phyloP scores from a whole-genome alignment of 345 rosid species.

The Lenwebbia sp. region DNA sequence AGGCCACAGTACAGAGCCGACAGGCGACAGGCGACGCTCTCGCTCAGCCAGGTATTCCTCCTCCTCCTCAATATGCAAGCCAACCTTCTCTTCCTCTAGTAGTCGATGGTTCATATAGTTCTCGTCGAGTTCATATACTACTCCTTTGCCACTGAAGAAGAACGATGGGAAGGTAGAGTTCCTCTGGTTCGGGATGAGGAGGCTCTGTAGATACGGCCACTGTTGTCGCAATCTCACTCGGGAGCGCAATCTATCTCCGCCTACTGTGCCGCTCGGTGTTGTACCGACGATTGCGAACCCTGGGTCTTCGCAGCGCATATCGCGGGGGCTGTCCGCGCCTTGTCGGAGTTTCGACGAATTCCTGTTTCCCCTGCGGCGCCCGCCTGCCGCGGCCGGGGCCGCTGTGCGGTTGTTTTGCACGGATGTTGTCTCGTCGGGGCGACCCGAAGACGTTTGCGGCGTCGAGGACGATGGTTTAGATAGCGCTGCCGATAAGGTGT shows the following conservation, averaged over 20 bases:
- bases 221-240: not conserved
- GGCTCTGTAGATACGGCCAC: not conserved
- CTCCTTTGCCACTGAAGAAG: not conserved
- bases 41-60: not conserved
- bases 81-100: not conserved
- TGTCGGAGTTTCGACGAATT: not conserved
- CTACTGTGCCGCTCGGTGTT: not conserved
- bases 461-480: constrained; percentile 4
- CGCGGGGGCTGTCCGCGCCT: not conserved
- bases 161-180: not conserved
- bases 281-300: not conserved
- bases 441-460: not conserved
- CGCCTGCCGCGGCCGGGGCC: not conserved
- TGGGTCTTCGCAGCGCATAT: not conserved
- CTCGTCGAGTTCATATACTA: not conserved
- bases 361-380: not conserved
- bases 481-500: constrained; percentile 34
- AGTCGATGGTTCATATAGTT: not conserved
- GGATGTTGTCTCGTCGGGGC: not conserved
- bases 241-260: not conserved
- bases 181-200: not conserved
- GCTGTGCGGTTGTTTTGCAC: not conserved
- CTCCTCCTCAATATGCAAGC: not conserved
- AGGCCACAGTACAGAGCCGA: not conserved
- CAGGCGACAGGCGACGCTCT: not conserved